Base-by-base conservation (phyloP, 2,329 filamentous ascomycete genomes). In the Nothophaeocryptopus gaeumannii region DNA sequence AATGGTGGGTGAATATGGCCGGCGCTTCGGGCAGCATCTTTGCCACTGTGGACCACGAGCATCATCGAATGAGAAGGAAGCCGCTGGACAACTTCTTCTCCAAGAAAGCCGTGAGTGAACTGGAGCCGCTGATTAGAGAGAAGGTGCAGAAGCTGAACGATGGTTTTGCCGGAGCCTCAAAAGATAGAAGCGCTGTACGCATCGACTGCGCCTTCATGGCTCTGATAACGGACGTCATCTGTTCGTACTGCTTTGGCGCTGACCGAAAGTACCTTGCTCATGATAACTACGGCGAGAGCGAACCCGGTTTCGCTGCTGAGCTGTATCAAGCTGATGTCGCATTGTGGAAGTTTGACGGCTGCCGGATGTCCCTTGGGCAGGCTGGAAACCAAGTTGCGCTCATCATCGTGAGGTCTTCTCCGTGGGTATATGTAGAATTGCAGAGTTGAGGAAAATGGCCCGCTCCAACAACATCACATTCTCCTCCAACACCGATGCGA, bases 401-500 rank as follows among this genome's bases (percentile, higher is more conserved):
- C n/a, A n/a, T n/a, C n/a, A n/a, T n/a, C n/a, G n/a, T n/a, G n/a
- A n/a, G 20, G 20, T 26, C 20, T 26, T 26, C 20, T 26, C 20
- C 20, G 20, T 26, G 20, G 20, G 20, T 26, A 26, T 26, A 26
- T 26, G 20, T 26, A 26, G 20, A 7, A 26, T 26, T 26, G 20
- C 20, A 26, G 20, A 26, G 7, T 26, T 7, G 20, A 26, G 20
- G 20, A 26, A 26, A 26, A 26, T 26, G 20, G 20, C 20, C 20
- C 20, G 20, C 20, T 71, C 72, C 38, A 48, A 54, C 29, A 59
- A 63, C 37, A 75, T 85, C 45, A 72, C 78, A 49, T 96, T 96
- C 72, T 87, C 84, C 48, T 86, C 88, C 20, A 84, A 88, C 60
- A 82, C 78, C 12, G 77, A 73, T 58, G 72, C 79, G 57, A 96